Base-by-base conservation (phyloP, 306 rosid genomes). In the Cucurbita ficifolia region DNA sequence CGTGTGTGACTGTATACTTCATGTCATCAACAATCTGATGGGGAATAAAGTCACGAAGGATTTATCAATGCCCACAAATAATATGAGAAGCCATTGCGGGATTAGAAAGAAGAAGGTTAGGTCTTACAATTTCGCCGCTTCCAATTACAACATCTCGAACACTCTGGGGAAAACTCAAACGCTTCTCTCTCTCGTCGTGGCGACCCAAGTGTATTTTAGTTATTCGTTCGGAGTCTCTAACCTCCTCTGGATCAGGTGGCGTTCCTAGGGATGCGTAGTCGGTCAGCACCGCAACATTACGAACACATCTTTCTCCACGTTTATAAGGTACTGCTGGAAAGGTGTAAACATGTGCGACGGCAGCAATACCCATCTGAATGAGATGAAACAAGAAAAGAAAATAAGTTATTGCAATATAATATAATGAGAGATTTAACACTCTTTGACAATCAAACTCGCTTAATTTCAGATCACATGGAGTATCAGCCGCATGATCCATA, bases 231-330 rank as follows among this genome's bases (percentile, higher is more conserved):
- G 84, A 88, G 75, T 95, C 97, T 74, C 70, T 87, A 77, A 95
- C 96, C 88, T 95, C 99, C n/a, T 85, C 89, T 33, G 96, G 97
- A 79, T 91, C 99, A 49, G 90, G 99, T 77, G 88, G 89, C 46
- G 92, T 10, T 70, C 96, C 97, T 48, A 91, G 59, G 16, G 97
- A 88, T 43, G 99, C 99, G 77, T 91, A 95, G 82, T 95, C 92
- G 48, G 89, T 78, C 92, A 95, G 79, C 64, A 95, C 97, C 21
- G 96, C 88, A 36, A 92, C 99, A 82, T 95, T 88, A 49, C 97
- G 97, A 40, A 95, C 92, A 75, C 99, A 95, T 87, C 99, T 82
- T 79, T 95, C 97, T 76, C 99, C 99, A 56, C 96, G 91, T 79
- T 88, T 91, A 87, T 95, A 95, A 80, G 99, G 99, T 64, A 82